These are phyloP conservation scores for Circinella umbellata DNA, from an alignment of 371 early-diverging fungal genomes.

Conservation along the genomic window DNA sequence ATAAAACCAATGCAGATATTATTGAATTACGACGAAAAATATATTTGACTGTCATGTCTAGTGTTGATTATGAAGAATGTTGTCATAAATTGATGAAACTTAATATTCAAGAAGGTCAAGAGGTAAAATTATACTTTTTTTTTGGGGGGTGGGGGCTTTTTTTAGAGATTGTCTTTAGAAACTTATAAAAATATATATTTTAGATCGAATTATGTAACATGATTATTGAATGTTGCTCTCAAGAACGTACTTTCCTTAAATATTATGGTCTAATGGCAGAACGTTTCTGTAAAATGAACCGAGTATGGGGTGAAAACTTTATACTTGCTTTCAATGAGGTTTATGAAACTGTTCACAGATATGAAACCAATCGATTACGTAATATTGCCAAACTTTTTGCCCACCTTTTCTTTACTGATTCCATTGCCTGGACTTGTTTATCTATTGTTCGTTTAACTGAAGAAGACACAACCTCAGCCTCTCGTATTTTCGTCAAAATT, in stretches of 20 bases:
- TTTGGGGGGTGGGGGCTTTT: no score
- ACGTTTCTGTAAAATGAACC: conserved; percentile 88
- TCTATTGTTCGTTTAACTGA: conserved; percentile 84
- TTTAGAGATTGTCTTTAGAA: no score
- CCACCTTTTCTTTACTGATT: conserved; percentile 88
- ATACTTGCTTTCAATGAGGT: conserved; percentile 78
- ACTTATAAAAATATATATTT: no score
- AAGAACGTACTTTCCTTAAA: conserved; percentile 93
- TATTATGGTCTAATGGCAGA: conserved; percentile 95
- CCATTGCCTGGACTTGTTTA: conserved; percentile 87
- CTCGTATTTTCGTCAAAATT: conserved; percentile 96
- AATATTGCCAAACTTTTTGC: conserved; percentile 93
- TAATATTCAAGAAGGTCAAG: conserved; percentile 81
- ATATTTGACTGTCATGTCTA: conserved; percentile 96
- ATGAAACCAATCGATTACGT: conserved; percentile 93
- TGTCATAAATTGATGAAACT: conserved; percentile 94
- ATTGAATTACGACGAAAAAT: conserved; percentile 91
- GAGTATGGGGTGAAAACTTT: conserved; percentile 81
- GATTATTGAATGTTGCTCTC: conserved; percentile 96
- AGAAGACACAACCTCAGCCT: conserved; percentile 92
- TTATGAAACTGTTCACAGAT: conserved; percentile 91
- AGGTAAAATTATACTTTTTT: conserved; percentile 45
- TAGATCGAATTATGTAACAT: conserved; percentile 91
- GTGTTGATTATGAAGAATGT: conserved; percentile 94
- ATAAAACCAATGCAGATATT: conserved; percentile 89